Base-by-base conservation (phyloP, 2,329 filamentous ascomycete genomes). In the Fusarium acutatum region DNA sequence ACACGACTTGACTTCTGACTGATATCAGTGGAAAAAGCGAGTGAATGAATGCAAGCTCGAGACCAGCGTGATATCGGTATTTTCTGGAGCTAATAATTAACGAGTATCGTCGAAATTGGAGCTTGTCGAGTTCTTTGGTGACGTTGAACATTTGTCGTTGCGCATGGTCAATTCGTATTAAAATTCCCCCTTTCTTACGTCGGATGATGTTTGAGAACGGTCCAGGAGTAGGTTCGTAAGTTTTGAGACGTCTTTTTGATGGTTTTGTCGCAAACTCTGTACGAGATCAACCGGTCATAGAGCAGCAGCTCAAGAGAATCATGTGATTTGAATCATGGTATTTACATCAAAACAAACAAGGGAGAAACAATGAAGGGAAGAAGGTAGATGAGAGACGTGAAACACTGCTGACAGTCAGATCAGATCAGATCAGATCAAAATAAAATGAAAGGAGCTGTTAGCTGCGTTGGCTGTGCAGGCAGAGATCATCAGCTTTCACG, bases 391-490 rank as follows among this genome's bases (percentile, higher is more conserved):
- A 28, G 14, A 34, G 7, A 28, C 18, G 30, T 49, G 32, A 28
- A n/a, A 26, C 26, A 15, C 32, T 28, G 32, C 34, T 46, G 24
- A 64, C 56, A 20, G 26, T 46, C 12, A 56, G 58, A 6, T 26
- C 26, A 26, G 26, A 6, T 26, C 26, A 26, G 26, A 44, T 7
- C 15, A 11, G 56, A 62, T 17, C 20, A 18, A 26, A 61, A n/a
- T 61, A 30, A 43, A 41, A 69, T 58, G 64, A 49, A 63, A 67
- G 56, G 63, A 66, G 10, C 41, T 47, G 49, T 26, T 49, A 9
- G 41, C 40, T 37, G 14, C 26, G 26, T 26, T 53, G 50, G 24
- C 32, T 28, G 50, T 24, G n/a, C 26, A 32, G 14, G n/a, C 26
- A 32, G 14, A 35, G 15, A 37, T 56, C 54, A 40, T 35, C 49